A percentile compares a stretch with the other conserved stretches of the same genome.
phyloP scores from a whole-genome alignment of 257 asterid species.

The Solanum habrochaites region DNA sequence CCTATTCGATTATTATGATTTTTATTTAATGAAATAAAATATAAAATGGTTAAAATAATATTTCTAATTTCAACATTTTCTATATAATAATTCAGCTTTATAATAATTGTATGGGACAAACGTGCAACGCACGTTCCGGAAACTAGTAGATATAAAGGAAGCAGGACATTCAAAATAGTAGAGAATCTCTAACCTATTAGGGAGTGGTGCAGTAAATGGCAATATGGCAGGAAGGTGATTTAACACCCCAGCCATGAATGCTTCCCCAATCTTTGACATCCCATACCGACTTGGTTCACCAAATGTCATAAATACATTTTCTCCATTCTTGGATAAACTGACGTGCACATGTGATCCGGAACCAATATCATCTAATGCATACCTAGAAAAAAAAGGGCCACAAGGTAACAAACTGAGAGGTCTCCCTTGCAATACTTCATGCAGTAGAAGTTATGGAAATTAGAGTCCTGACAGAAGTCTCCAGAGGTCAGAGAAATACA shows the following conservation, averaged over 20 bases:
- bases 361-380: slow-evolving; percentile 62
- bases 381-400: slow-evolving; percentile 27
- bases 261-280: slow-evolving; percentile 69
- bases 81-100: no score
- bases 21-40: no score
- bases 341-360: slow-evolving; percentile 94
- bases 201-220: slow-evolving; percentile 87
- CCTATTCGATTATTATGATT: no score
- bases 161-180: background rate
- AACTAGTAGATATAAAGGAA: background rate
- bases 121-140: no score
- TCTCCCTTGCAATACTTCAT: background rate
- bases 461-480: background rate
- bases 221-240: slow-evolving; percentile 83
- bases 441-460: background rate
- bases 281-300: slow-evolving; percentile 50
- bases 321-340: slow-evolving; percentile 66
- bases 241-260: slow-evolving; percentile 94
- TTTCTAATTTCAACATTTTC: no score
- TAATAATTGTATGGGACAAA: no score
- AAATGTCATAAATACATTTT: slow-evolving; percentile 57
- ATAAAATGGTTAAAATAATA: no score
- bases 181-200: slow-evolving; percentile 47
- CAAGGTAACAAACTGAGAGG: background rate
- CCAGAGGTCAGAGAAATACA: background rate